phyloP scores from a whole-genome alignment of 345 rosid genomes.

The Brassica cretica region DNA sequence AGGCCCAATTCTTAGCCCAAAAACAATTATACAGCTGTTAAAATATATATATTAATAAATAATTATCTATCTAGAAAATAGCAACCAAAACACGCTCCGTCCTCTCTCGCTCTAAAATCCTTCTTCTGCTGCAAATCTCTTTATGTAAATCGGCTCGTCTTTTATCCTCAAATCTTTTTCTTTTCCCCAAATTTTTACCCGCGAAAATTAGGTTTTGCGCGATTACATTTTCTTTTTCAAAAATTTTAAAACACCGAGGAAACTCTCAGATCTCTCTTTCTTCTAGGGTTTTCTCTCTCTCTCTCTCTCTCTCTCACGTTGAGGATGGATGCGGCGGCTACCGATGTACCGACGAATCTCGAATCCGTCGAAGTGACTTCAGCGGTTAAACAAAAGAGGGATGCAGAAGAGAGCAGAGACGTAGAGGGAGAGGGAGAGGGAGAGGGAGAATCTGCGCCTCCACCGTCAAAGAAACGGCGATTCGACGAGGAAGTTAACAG shows the following conservation, averaged over 20 bases:
- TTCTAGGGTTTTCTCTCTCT: conserved; percentile 32
- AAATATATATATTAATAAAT: not conserved
- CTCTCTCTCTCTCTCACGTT: conserved; percentile 6
- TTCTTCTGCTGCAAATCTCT: conserved; percentile 14
- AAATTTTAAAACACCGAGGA: not conserved
- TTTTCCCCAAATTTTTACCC: conserved; percentile 22
- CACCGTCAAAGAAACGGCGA: conserved; percentile 46
- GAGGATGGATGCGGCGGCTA: conserved; percentile 24
- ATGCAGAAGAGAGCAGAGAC: conserved; percentile 27
- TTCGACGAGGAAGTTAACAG: conserved; percentile 43
- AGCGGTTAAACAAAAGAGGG: conserved; percentile 1
- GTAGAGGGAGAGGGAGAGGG: not conserved
- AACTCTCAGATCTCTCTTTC: conserved; percentile 25
- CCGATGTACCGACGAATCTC: conserved; percentile 20
- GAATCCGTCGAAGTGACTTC: not conserved
- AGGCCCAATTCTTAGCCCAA: not conserved
- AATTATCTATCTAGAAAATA: conserved; percentile 11
- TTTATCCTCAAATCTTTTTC: not conserved
- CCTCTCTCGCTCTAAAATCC: conserved; percentile 15
- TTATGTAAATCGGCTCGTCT: conserved; percentile 14
- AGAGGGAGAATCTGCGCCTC: conserved; percentile 25
- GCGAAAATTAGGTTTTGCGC: conserved; percentile 18
- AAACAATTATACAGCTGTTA: not conserved
- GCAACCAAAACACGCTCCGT: not conserved
- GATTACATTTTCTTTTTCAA: conserved; percentile 8